Conservation (phyloP, 495 filamentous ascomycete genomes). For the Podospora pseudopauciseta region DNA sequence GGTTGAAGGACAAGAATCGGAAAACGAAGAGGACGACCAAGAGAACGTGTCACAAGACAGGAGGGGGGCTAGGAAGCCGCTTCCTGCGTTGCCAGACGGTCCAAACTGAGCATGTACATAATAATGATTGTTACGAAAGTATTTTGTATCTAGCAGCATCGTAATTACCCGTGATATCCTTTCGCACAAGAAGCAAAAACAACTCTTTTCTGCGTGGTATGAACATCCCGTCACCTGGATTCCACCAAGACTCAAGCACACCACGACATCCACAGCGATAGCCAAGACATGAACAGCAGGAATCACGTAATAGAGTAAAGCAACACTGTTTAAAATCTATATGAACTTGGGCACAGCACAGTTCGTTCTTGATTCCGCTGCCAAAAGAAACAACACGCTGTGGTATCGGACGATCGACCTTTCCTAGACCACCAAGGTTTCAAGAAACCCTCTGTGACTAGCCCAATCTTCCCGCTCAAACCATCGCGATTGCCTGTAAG, state of each 20-base stretch:
- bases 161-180: background rate
- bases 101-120: constrained; percentile 25
- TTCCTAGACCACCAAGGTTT: constrained; percentile 36
- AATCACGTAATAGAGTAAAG: background rate
- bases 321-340: constrained; percentile 9
- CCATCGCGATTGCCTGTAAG: constrained; percentile 14
- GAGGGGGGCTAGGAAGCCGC: constrained; percentile 40
- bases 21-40: background rate
- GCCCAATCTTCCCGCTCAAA: constrained; percentile 28
- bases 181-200: background rate
- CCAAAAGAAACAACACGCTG: constrained; percentile 25
- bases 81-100: constrained; percentile 51
- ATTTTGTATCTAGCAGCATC: background rate
- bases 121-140: constrained; percentile 7
- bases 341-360: background rate
- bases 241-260: background rate
- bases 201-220: background rate
- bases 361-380: background rate
- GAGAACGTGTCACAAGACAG: background rate
- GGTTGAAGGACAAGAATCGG: background rate
- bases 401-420: constrained; percentile 27
- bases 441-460: constrained; percentile 27
- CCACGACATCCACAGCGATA: background rate
- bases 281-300: background rate
- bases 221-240: background rate